Conservation (phyloP, 192 early-diverging fungal species). For the Funneliformis geosporum region DNA sequence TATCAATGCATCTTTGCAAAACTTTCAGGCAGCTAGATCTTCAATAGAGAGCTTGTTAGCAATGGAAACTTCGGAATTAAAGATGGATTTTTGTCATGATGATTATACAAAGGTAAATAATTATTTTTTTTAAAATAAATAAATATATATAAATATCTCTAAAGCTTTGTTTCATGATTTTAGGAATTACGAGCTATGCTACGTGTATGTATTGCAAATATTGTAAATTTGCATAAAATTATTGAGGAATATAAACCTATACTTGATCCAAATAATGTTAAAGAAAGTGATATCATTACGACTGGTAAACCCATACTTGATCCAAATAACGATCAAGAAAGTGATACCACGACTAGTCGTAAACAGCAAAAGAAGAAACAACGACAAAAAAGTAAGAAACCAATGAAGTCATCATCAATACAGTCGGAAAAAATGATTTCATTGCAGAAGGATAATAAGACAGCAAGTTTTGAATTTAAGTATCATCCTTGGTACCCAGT, state of each 20-base stretch:
- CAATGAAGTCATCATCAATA: background rate
- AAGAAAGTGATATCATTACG: background rate
- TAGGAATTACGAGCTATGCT: conserved; percentile 28
- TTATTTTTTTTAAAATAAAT: background rate
- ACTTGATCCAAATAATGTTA: background rate
- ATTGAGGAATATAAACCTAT: conserved; percentile 9
- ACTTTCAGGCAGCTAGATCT: conserved; percentile 24
- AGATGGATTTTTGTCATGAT: conserved; percentile 19
- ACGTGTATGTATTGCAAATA: conserved; percentile 32
- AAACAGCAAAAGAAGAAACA: conserved; percentile 19
- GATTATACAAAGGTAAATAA: conserved; percentile 22
- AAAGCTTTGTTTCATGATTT: background rate
- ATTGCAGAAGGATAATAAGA: conserved; percentile 10
- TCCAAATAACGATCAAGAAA: background rate
- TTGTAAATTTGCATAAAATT: conserved; percentile 25
- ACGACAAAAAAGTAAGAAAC: conserved; percentile 2
- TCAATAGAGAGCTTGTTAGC: conserved; percentile 2
- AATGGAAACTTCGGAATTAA: conserved; percentile 8
- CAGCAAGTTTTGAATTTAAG: conserved; percentile 23
- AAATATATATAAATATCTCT: background rate
- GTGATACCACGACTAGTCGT: background rate
- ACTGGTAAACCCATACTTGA: background rate
- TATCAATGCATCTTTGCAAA: conserved; percentile 8
- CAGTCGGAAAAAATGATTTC: background rate
- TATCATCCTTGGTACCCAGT: conserved; percentile 36